These are phyloP conservation scores for Rhododendron kiyosumense DNA, from an alignment of 148 eudicot species.

Conservation along the genomic window DNA sequence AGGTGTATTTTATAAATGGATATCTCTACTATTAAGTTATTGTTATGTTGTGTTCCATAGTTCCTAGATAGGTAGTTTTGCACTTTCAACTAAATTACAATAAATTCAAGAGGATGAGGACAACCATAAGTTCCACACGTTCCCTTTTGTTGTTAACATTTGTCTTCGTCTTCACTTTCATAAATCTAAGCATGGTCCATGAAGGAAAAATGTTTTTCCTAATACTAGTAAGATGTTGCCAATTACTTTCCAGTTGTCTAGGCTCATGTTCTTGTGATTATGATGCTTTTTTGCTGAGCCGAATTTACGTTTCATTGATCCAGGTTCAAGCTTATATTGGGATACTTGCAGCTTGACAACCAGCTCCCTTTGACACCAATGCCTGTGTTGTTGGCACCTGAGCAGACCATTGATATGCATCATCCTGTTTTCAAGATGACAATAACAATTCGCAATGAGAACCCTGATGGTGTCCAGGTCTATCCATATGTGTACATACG, in stretches of 20 bases:
- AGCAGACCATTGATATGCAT: conserved; percentile 54
- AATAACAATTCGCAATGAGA: conserved; percentile 70
- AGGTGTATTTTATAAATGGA: background rate
- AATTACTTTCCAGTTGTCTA: background rate
- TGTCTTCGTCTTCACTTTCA: background rate
- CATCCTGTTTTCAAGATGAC: conserved; percentile 92
- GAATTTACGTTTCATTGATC: conserved; percentile 1
- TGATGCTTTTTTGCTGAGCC: background rate
- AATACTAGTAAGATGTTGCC: background rate
- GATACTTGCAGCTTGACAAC: conserved; percentile 88
- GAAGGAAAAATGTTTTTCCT: background rate
- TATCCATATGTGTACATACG: conserved; percentile 80
- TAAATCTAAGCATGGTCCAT: background rate
- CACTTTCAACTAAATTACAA: background rate
- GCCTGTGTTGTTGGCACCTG: conserved; percentile 95
- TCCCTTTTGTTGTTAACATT: background rate
- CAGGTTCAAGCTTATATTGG: conserved; percentile 91
- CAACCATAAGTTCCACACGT: background rate
- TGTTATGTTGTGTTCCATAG: background rate
- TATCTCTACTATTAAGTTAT: background rate
- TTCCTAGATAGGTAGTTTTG: background rate
- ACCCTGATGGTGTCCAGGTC: conserved; percentile 78
- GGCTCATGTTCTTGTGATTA: background rate
- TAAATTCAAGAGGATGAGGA: background rate
- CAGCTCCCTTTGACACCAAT: conserved; percentile 81